Conservation (phyloP, 371 early-diverging fungal genomes). For the Homolaphlyctis polyrhiza region DNA sequence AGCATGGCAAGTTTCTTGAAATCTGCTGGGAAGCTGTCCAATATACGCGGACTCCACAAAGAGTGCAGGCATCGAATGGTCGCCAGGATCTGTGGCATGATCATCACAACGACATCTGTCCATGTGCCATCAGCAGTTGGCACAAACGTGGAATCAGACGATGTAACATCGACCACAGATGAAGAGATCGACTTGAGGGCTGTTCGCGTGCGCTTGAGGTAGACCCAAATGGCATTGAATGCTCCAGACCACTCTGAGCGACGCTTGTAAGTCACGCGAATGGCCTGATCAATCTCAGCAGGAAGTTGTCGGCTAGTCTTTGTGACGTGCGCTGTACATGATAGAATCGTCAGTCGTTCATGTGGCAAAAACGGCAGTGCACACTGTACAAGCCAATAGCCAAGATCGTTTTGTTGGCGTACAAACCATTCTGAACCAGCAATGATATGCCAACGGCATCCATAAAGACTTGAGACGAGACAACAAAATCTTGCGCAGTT, state of each 20-base stretch:
- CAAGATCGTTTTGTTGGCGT: too few relatives aligned
- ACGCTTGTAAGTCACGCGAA: not conserved
- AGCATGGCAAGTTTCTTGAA: not conserved
- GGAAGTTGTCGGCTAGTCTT: too few relatives aligned
- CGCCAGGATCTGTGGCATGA: constrained; percentile 8
- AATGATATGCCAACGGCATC: not conserved
- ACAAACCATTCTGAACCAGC: not conserved
- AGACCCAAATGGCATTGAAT: constrained; percentile 1
- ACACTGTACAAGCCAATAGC: too few relatives aligned
- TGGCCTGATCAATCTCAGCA: not conserved
- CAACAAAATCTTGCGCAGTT: not conserved
- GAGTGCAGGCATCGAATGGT: constrained; percentile 7
- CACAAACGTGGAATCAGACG: not conserved
- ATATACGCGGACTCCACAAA: constrained; percentile 3
- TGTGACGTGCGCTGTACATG: too few relatives aligned
- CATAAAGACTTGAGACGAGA: not conserved
- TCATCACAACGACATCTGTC: not conserved
- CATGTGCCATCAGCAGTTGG: not conserved
- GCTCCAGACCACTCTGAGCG: not conserved
- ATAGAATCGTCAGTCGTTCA: too few relatives aligned
- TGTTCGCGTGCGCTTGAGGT: not conserved
- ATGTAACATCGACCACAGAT: not conserved
- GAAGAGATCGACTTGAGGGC: not conserved
- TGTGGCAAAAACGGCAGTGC: too few relatives aligned
- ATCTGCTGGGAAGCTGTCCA: not conserved